Evolutionary conservation across 2,329 filamentous ascomycete genomes (phyloP).

Genomic region (Hypoxylon sp.): DNA sequence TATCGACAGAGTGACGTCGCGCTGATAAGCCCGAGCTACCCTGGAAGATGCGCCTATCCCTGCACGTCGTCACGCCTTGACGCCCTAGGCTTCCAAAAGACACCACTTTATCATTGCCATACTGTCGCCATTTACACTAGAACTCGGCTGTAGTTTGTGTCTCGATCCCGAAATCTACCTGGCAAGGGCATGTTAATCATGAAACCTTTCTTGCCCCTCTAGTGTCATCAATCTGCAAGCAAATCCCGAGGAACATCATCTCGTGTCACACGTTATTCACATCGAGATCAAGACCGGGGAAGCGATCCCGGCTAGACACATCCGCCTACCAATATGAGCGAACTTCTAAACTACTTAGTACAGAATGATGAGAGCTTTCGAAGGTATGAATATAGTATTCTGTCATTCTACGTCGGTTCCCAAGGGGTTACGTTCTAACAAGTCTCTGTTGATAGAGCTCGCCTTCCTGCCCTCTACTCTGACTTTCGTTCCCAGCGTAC

Average conservation of each 20-base stretch:
- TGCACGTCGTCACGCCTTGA: constrained; percentile 11
- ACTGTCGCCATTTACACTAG: constrained; percentile 13
- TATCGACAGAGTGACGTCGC: constrained; percentile 42
- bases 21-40: constrained; percentile 37
- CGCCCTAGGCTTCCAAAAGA: background rate
- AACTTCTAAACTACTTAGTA: constrained; percentile 72
- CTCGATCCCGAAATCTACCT: constrained; percentile 17
- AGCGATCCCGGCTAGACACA: background rate
- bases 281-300: constrained; percentile 2
- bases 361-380: constrained; percentile 68
- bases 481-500: constrained; percentile 79
- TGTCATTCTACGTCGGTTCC: no score
- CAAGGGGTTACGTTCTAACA: background rate
- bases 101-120: background rate
- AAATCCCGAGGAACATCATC: background rate
- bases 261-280: constrained; percentile 5
- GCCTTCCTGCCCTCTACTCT: constrained; percentile 85
- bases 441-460: constrained; percentile 59
- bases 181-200: constrained; percentile 1
- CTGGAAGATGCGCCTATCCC: constrained; percentile 4
- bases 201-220: background rate
- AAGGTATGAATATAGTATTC: constrained; percentile 53
- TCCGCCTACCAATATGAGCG: constrained; percentile 58
- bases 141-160: constrained; percentile 4
- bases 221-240: constrained; percentile 7